These are phyloP conservation scores for Buxus sempervirens DNA, from an alignment of 164 flowering plant species.

Conservation along the genomic window DNA sequence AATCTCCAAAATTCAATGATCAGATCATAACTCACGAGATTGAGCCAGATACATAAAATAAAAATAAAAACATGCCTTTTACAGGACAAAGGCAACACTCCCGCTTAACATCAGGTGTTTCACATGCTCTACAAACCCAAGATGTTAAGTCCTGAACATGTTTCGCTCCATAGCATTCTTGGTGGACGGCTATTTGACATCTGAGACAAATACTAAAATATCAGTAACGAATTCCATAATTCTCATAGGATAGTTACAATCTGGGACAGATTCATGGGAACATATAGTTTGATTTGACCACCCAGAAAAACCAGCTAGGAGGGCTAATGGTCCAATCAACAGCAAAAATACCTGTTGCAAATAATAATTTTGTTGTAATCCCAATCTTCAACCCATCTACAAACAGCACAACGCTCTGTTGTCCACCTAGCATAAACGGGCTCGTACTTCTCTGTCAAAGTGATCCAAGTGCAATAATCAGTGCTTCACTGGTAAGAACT, in stretches of 20 bases:
- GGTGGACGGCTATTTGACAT: conserved; percentile 99
- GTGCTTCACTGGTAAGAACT: neutral
- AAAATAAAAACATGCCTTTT: conserved; percentile 63
- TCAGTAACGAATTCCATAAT: neutral
- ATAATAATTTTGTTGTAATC: conserved; percentile 96
- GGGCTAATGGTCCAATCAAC: neutral
- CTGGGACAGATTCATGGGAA: neutral
- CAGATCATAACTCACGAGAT: neutral
- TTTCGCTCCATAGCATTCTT: conserved; percentile 97
- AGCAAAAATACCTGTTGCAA: conserved; percentile 66
- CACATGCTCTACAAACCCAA: conserved; percentile 99
- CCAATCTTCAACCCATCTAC: conserved; percentile 99
- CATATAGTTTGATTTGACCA: neutral
- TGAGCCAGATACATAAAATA: conserved; percentile 2
- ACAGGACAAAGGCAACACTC: conserved; percentile 99
- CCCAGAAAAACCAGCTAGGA: conserved; percentile 2
- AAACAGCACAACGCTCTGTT: conserved; percentile 95
- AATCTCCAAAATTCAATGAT: neutral
- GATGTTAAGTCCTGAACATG: conserved; percentile 77
- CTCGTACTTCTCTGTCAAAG: conserved; percentile 73
- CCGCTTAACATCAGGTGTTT: conserved; percentile 73
- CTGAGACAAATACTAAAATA: conserved; percentile 32
- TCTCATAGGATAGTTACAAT: neutral
- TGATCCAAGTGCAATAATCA: conserved; percentile 5
- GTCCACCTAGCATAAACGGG: conserved; percentile 95